phyloP scores from a whole-genome alignment of 169 alveolate species.

The Babesia ovata region DNA sequence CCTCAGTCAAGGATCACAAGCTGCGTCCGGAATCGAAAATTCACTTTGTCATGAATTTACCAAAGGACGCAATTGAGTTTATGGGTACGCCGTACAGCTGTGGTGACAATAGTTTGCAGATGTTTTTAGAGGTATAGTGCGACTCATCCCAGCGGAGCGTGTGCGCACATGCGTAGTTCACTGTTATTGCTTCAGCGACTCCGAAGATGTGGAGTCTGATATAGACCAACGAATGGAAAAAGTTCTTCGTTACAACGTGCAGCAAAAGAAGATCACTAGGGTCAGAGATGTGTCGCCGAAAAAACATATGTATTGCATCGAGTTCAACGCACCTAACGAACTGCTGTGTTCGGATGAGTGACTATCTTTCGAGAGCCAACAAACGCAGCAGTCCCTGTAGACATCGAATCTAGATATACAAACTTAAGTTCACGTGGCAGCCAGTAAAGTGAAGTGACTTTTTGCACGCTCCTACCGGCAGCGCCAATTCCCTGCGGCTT shows the following conservation, averaged over 20 bases:
- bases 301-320: slow-evolving; percentile 65
- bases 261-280: slow-evolving; percentile 9
- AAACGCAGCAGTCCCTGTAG: too few relatives aligned
- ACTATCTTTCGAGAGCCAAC: too few relatives aligned
- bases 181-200: slow-evolving; percentile 54
- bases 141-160: neutral
- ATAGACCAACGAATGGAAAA: slow-evolving; percentile 16
- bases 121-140: slow-evolving; percentile 31
- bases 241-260: neutral
- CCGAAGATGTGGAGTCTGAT: slow-evolving; percentile 28
- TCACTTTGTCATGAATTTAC: slow-evolving; percentile 89
- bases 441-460: too few relatives aligned
- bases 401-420: too few relatives aligned
- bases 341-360: slow-evolving; percentile 6
- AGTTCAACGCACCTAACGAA: slow-evolving; percentile 41
- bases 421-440: too few relatives aligned
- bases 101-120: slow-evolving; percentile 10
- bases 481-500: too few relatives aligned
- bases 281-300: slow-evolving; percentile 65
- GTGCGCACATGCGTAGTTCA: slow-evolving; percentile 40
- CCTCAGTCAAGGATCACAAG: slow-evolving; percentile 37
- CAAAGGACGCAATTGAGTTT: slow-evolving; percentile 86
- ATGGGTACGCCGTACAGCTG: slow-evolving; percentile 68
- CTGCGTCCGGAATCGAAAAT: slow-evolving; percentile 21
- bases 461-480: too few relatives aligned